Conservation (phyloP, 139 green algal genomes). For the Chlorella sp. region DNA sequence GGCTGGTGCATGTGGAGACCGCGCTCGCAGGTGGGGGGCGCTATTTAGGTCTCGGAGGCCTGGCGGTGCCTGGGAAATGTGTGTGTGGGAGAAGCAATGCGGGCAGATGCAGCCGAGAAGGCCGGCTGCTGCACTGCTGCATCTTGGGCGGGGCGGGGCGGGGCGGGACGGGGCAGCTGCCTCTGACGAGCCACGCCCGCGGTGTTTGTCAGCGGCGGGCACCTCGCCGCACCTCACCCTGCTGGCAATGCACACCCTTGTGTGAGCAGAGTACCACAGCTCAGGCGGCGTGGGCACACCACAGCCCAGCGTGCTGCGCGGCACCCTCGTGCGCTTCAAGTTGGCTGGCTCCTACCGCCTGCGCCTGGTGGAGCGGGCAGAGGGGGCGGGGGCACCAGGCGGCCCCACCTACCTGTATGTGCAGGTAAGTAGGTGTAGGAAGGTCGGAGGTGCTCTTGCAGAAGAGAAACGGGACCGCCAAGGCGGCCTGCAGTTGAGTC, state of each 20-base stretch:
- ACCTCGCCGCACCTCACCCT: too few species aligned
- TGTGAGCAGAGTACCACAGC: too few species aligned
- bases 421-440: neutral
- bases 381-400: neutral
- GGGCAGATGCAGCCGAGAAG: too few species aligned
- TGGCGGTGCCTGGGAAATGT: neutral
- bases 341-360: neutral
- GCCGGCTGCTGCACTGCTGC: too few species aligned
- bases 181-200: too few species aligned
- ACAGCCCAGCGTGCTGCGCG: conserved; percentile 9
- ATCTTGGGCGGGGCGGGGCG: too few species aligned
- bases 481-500: too few species aligned
- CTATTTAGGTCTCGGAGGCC: neutral
- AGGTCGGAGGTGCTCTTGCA: neutral
- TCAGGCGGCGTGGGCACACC: neutral
- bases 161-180: too few species aligned
- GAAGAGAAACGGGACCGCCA: neutral
- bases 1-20: neutral
- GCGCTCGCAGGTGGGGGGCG: neutral
- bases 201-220: too few species aligned
- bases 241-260: too few species aligned
- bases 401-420: neutral
- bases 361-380: neutral
- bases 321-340: neutral
- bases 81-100: neutral